Base-by-base conservation (phyloP, 768 basidiomycete genomes). In the Phanerodontia chrysosporium region DNA sequence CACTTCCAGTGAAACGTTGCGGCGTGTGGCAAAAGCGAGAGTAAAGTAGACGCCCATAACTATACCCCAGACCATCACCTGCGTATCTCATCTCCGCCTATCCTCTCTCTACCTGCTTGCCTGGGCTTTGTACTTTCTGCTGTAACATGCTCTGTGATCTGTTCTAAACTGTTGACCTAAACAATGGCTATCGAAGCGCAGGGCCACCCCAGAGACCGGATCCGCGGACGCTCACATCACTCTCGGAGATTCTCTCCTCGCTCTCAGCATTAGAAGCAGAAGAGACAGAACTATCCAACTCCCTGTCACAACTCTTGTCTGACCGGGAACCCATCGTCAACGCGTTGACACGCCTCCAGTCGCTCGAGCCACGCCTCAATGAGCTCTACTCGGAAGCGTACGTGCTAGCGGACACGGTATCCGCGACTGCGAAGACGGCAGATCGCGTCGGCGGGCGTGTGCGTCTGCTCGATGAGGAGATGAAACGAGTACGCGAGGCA, bases 381-480 rank as follows among this genome's bases (percentile, higher is more conserved):
- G 76, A 77, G n/a, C 73, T 93, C 27, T 75, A 80, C 55, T 57
- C 68, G 3, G 87, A 92, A 49, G 83, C 90, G 1, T 71, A 68
- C 2, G 62, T 80, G 1, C 78, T 92, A 16, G 73, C 78, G 14
- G 65, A 69, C 3, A 86, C 80, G 58, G 91, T 93, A 16, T 81
- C 81, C 4, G 76, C 73, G n/a, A 93, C 89, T 1, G 90, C 87
- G 1, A 77, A 82, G 63, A 95, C 88, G 12, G 91, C 89, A 12
- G 86, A 95, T 66, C 79, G 95, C 49, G 90, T 99, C 8, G 93
- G 95, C n/a, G 90, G 92, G 30, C 87, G 88, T 51, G 97, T 99
- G 24, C 80, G 89, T 28, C 80, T 83, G 5, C 79, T 99, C 45
- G 97, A 99, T 69, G 89, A 93, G 69, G 94, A 98, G 75, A 95